Percentiles rank a stretch among this genome's conserved stretches.
Evolutionary conservation across 202 grass and related monocot genomes (phyloP).

Genomic region (Bolboschoenoplectus hybrid): DNA sequence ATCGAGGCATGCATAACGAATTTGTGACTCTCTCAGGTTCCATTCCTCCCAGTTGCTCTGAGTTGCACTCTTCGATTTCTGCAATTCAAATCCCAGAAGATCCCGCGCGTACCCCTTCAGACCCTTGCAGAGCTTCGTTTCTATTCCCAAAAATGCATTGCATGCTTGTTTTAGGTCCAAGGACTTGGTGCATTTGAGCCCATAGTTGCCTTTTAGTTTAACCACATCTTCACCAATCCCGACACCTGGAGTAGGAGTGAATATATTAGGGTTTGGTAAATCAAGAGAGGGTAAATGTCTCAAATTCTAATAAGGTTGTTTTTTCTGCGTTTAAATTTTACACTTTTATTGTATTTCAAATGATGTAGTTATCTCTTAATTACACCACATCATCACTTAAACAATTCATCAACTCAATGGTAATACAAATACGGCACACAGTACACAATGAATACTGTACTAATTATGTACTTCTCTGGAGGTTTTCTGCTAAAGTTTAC

Average conservation of each 20-base stretch:
- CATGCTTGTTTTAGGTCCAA: conserved; percentile 42
- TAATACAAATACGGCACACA: background rate
- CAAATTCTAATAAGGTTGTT: background rate
- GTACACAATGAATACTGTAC: background rate
- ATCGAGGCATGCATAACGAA: conserved; percentile 61
- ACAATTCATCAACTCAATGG: background rate
- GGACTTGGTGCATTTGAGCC: conserved; percentile 40
- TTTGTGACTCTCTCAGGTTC: conserved; percentile 38
- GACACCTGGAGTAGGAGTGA: conserved; percentile 19
- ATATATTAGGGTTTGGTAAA: background rate
- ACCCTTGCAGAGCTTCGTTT: conserved; percentile 23
- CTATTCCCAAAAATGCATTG: conserved; percentile 36
- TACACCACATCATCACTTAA: background rate
- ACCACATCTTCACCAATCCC: conserved; percentile 48
- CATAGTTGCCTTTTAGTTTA: conserved; percentile 49
- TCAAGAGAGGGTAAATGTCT: background rate
- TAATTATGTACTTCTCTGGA: background rate
- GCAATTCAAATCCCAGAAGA: conserved; percentile 48
- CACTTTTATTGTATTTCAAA: background rate
- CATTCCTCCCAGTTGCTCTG: conserved; percentile 63
- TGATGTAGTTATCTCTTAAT: background rate
- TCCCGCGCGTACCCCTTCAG: conserved; percentile 52
- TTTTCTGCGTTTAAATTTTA: background rate
- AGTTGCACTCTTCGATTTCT: conserved; percentile 50
- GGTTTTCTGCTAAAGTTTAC: background rate